Evolutionary conservation across 176 grass and related monocot species (phyloP).

Genomic region (Lolium rigidum): DNA sequence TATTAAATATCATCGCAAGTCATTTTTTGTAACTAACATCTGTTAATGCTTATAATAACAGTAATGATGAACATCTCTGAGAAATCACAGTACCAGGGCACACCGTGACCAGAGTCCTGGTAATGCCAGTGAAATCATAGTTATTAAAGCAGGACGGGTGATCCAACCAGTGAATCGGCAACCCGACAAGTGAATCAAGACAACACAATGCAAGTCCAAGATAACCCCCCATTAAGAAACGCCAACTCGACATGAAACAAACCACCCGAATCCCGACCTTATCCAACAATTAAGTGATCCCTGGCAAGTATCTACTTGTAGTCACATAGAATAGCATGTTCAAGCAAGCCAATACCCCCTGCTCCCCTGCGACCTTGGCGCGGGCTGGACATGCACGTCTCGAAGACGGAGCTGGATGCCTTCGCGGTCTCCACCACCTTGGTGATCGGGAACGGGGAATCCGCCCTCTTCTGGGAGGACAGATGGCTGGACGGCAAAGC

Average conservation of each 20-base stretch:
- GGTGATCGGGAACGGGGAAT: too few relatives aligned
- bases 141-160: neutral
- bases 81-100: constrained; percentile 15
- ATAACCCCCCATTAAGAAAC: neutral
- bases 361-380: too few relatives aligned
- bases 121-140: constrained; percentile 21
- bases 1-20: neutral
- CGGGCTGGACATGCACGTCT: too few relatives aligned
- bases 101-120: neutral
- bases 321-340: neutral
- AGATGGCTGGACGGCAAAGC: too few relatives aligned
- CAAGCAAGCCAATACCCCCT: neutral
- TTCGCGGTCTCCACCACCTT: too few relatives aligned
- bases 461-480: too few relatives aligned
- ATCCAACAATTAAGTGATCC: neutral
- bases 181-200: neutral
- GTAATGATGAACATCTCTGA: neutral
- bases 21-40: constrained; percentile 8
- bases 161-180: neutral
- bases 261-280: neutral
- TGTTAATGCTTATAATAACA: neutral
- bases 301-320: neutral
- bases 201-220: neutral
- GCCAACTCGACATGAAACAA: neutral
- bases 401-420: too few relatives aligned